Evolutionary conservation across 1,284 basidiomycete species (phyloP), one percentile per base, ranked within the genome.

Genomic region (Cryptococcus neoformans): DNA sequence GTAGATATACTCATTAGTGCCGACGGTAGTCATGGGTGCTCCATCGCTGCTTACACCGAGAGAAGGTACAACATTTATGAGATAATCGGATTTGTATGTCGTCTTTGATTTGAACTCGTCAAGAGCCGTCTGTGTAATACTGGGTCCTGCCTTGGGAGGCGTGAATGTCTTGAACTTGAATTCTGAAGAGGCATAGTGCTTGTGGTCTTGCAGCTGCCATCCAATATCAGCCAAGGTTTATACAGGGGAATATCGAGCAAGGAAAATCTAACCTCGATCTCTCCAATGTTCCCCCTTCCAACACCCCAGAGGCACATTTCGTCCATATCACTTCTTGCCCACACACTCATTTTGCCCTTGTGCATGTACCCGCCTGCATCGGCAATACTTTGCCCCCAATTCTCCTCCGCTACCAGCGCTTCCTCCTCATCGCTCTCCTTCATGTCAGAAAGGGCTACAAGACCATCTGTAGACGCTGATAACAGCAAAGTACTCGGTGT

Each of bases 361-460:
- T 57, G 59, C 28, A 54, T 38, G 47, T 67, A 74, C 5, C 54
- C 47, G 4, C 67, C 69, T 0, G 72, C 67, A 8, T 63, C 63
- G 3, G 77, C 78, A 16, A 80, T 64, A 46, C 70, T 74, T 48
- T 74, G 70, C 36, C 74, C 73, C 67, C 69, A 78, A 58, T 74
- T 78, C 56, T 77, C 77, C 6, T 71, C 72, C 4, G 71, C 65
- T 5, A 77, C 64, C 0, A 80, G 71, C 0, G 79, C 78, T 55
- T 81, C 79, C 46, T 81, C 80, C 56, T 81, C 80, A 64, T 81
- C 80, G 6, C 66, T 56, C 56, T 80, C 75, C 52, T 74, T 72
- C 14, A 75, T 62, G 62, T 80, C 73, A 35, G 72, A 73, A 14
- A 80, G 70, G 4, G 75, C 78, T 9, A 80, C 65, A 2, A 80